Conservation (phyloP, 2,329 filamentous ascomycete species). For the Colletotrichum graminicola region DNA sequence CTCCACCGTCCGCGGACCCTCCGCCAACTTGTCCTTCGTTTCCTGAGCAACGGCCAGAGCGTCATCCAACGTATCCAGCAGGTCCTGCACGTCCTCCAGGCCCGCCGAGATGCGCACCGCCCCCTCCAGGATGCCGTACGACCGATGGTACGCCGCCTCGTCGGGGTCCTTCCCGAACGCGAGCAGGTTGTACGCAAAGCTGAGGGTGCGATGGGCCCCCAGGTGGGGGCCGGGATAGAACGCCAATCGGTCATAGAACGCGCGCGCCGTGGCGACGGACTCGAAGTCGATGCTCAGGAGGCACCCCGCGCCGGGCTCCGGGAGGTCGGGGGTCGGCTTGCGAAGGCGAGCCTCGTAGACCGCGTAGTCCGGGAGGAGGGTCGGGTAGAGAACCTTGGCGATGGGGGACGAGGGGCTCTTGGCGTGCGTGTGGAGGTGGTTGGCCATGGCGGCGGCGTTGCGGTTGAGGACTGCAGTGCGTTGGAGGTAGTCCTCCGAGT, state of each 20-base stretch:
- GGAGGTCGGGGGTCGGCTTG: constrained; percentile 57
- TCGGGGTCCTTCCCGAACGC: constrained; percentile 56
- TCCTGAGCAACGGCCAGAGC: constrained; percentile 56
- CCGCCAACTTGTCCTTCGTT: constrained; percentile 55
- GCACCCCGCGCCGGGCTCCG: constrained; percentile 65
- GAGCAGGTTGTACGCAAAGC: constrained; percentile 61
- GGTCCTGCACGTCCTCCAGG: constrained; percentile 57
- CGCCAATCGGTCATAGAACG: constrained; percentile 63
- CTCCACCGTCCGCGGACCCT: constrained; percentile 9
- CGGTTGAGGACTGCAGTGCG: constrained; percentile 56
- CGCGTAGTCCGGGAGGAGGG: constrained; percentile 51
- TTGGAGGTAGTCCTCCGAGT: constrained; percentile 58
- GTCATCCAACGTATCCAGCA: constrained; percentile 55
- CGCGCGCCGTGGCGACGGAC: constrained; percentile 52
- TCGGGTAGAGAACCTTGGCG: constrained; percentile 59
- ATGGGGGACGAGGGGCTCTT: constrained; percentile 52
- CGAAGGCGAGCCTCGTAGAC: constrained; percentile 55
- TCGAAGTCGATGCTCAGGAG: constrained; percentile 65
- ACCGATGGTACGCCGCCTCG: constrained; percentile 52
- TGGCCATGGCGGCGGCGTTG: constrained; percentile 59
- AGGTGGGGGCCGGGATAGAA: constrained; percentile 67
- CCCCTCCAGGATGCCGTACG: constrained; percentile 54
- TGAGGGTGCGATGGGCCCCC: constrained; percentile 64
- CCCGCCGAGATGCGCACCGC: constrained; percentile 62
- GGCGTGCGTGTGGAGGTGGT: constrained; percentile 51